Evolutionary conservation across 371 early-diverging fungal genomes (phyloP).

Genomic region (Conidiobolus incongruus): DNA sequence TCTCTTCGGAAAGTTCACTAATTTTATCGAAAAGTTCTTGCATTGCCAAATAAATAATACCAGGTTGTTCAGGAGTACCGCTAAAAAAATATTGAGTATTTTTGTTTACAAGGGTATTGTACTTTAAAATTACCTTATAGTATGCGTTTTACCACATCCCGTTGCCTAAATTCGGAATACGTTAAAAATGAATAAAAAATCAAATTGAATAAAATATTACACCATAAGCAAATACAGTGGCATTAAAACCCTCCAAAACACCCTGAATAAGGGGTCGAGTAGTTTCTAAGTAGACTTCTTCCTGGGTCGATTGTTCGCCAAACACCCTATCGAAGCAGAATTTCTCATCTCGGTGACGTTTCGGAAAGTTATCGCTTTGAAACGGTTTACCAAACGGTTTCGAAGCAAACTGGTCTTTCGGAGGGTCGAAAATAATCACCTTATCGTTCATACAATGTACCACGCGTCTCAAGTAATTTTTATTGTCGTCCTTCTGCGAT

Average conservation of each 20-base stretch:
- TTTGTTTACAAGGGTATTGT: constrained; percentile 21
- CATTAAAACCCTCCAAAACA: constrained; percentile 31
- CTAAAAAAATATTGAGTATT: constrained; percentile 35
- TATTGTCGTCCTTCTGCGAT: neutral
- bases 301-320: constrained; percentile 20
- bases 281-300: constrained; percentile 26
- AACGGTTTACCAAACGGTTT: too few species aligned
- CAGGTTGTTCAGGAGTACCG: constrained; percentile 36
- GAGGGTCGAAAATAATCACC: constrained; percentile 36
- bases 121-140: constrained; percentile 15
- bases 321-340: constrained; percentile 39
- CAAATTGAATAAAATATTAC: constrained; percentile 4
- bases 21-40: constrained; percentile 43
- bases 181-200: neutral
- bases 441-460: constrained; percentile 30
- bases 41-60: constrained; percentile 49
- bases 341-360: constrained; percentile 11
- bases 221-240: constrained; percentile 53
- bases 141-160: constrained; percentile 59
- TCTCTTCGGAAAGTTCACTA: constrained; percentile 16
- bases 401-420: too few species aligned
- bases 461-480: constrained; percentile 16
- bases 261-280: constrained; percentile 20
- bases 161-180: too few species aligned
- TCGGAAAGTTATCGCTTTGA: too few species aligned